phyloP scores from a whole-genome alignment of 2,329 filamentous ascomycete species.

The Fusarium secorum region DNA sequence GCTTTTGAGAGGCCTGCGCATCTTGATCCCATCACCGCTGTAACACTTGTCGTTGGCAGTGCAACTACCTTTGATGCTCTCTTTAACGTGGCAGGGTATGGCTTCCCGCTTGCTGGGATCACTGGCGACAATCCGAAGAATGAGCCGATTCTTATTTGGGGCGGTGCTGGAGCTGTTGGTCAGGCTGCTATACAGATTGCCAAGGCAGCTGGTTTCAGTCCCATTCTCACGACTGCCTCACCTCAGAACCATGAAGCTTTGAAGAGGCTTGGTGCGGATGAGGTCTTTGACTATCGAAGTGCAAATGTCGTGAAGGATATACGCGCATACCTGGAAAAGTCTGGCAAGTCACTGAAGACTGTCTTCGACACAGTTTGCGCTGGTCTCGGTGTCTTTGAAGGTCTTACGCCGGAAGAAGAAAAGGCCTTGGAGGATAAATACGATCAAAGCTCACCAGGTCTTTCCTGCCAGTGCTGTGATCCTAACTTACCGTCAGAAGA shows the following conservation, averaged over 20 bases:
- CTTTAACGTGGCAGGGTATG: not conserved
- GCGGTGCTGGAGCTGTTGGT: not conserved
- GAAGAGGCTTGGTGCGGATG: not conserved
- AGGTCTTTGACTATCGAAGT: not conserved
- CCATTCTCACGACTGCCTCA: constrained; percentile 13
- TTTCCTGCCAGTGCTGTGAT: constrained; percentile 3
- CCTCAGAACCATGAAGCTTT: not conserved
- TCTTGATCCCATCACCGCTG: constrained; percentile 1
- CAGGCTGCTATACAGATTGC: constrained; percentile 14
- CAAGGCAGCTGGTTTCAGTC: constrained; percentile 8
- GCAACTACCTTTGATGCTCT: not conserved
- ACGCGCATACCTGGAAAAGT: not conserved
- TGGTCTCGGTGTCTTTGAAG: constrained; percentile 1
- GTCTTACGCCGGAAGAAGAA: not conserved
- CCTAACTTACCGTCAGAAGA: not conserved
- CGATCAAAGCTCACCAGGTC: not conserved
- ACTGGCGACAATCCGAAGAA: not conserved
- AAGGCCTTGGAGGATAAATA: not conserved
- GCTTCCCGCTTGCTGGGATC: not conserved
- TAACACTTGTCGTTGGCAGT: not conserved
- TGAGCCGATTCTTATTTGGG: constrained; percentile 9
- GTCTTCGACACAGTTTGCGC: not conserved
- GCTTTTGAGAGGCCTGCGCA: not conserved
- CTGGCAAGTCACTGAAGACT: not conserved
- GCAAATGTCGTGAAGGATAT: not conserved